Evolutionary conservation across 2,329 filamentous ascomycete genomes (phyloP).

Genomic region (Xylaria sp.): DNA sequence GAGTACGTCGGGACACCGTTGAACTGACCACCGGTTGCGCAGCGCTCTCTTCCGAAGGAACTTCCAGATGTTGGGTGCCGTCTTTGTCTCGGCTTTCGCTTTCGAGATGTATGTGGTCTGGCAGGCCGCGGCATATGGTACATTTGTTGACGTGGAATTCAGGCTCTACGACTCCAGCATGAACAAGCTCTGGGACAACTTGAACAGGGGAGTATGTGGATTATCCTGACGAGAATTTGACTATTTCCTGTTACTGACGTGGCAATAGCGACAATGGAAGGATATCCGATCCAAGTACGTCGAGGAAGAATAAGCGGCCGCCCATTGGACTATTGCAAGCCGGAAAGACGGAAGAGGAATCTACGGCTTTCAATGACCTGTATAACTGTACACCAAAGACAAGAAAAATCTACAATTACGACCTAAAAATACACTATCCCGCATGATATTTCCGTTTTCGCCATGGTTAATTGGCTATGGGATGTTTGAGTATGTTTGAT

Average conservation of each 20-base stretch:
- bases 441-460: too few species aligned
- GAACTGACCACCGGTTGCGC: slow-evolving; percentile 35
- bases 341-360: slow-evolving; percentile 54
- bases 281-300: slow-evolving; percentile 94
- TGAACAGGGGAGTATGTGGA: slow-evolving; percentile 86
- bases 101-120: slow-evolving; percentile 80
- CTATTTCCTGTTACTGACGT: slow-evolving; percentile 35
- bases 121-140: slow-evolving; percentile 3
- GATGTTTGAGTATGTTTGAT: background rate
- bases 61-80: slow-evolving; percentile 80
- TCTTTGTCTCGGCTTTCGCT: slow-evolving; percentile 86
- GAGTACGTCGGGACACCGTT: slow-evolving; percentile 1
- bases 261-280: slow-evolving; percentile 93
- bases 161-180: slow-evolving; percentile 83
- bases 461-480: too few species aligned
- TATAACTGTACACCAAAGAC: slow-evolving; percentile 33
- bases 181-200: slow-evolving; percentile 84
- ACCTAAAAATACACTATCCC: too few species aligned
- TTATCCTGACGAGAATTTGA: background rate
- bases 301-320: slow-evolving; percentile 52
- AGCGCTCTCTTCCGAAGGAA: slow-evolving; percentile 88
- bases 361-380: slow-evolving; percentile 6
- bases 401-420: slow-evolving; percentile 15
- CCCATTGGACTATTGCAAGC: slow-evolving; percentile 46
- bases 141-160: slow-evolving; percentile 39